Evolutionary conservation across 306 rosid genomes (phyloP), one percentile per base, ranked within the genome.

Genomic region (Canavalia gladiata): DNA sequence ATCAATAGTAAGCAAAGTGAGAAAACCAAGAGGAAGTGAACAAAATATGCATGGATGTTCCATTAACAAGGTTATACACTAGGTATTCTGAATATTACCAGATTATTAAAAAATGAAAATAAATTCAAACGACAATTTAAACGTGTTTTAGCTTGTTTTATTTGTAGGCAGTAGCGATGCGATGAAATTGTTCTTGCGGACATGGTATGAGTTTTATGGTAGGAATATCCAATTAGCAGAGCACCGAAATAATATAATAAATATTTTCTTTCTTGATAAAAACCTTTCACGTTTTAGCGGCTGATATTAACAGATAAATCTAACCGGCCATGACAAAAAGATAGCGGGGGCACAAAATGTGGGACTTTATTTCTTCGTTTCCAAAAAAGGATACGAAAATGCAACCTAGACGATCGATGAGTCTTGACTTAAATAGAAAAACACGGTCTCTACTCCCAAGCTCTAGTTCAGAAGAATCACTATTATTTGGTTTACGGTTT

Each of bases 81-180:
- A 34, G 25, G 37, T 5, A 49, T 7, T 51, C 57, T 52, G 79
- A 81, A 81, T 51, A 62, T 42, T 50, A 33, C 8, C 45, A 50
- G 34, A 60, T 10, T 52, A 28, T 18, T 25, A 18, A 69, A 69
- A 46, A 47, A 49, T 3, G 1, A 9, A 30, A 33, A 52, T 31
- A 43, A 71, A 49, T 54, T 54, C 46, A 83, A 33, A 35, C 30
- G 18, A 37, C 52, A 77, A 50, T 60, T 69, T 82, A 50, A 18
- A 33, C 10, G 18, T 75, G 37, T 68, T 68, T 68, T 54, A 47
- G 54, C 35, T 35, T 35, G 67, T 69, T 68, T 69, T 62, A 13
- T 68, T 55, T 1, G 37, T 7, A 68, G 9, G 18, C 1, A 39
- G 1, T 34, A 49, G 62, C 45, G 30, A 63, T 31, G 51, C 2